Evolutionary conservation across 805 yeast species (phyloP).

Genomic region (Myxozyma melibiosi): DNA sequence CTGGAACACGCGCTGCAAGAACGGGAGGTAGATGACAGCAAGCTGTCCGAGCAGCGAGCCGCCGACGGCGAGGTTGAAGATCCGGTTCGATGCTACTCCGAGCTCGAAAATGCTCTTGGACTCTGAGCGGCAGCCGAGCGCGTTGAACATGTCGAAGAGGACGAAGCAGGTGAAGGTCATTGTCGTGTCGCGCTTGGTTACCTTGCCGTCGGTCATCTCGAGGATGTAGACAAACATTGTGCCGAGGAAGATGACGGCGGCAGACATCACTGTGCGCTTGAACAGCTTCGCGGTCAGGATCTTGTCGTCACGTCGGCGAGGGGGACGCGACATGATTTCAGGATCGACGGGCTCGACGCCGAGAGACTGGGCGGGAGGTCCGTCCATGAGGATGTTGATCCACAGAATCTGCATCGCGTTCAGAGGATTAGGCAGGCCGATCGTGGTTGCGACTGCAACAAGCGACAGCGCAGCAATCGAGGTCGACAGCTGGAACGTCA

Average conservation of each 20-base stretch:
- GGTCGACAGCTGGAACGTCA: conserved; percentile 89
- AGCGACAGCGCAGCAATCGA: conserved; percentile 70
- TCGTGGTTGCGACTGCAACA: conserved; percentile 27
- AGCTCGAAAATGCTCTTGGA: conserved; percentile 79
- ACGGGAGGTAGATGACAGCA: conserved; percentile 90
- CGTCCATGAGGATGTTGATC: conserved; percentile 76
- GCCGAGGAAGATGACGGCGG: conserved; percentile 75
- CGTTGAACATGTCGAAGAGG: conserved; percentile 94
- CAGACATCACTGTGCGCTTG: conserved; percentile 73
- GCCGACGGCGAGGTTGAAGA: conserved; percentile 92
- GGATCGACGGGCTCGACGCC: conserved; percentile 68
- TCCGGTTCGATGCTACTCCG: conserved; percentile 74
- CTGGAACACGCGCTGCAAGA: conserved; percentile 89
- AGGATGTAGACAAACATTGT: conserved; percentile 82
- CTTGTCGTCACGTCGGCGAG: conserved; percentile 80
- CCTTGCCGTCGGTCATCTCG: conserved; percentile 81
- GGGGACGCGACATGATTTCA: conserved; percentile 66
- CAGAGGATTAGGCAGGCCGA: conserved; percentile 57
- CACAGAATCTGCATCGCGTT: conserved; percentile 80
- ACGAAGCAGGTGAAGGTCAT: conserved; percentile 99
- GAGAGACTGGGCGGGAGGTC: conserved; percentile 83
- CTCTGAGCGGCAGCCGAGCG: conserved; percentile 87
- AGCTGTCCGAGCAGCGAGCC: conserved; percentile 88
- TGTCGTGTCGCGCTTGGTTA: conserved; percentile 94
- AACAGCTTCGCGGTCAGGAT: conserved; percentile 73